These are phyloP conservation scores for Tothia fuscella DNA, from an alignment of 2,329 filamentous ascomycete genomes.

Conservation along the genomic window DNA sequence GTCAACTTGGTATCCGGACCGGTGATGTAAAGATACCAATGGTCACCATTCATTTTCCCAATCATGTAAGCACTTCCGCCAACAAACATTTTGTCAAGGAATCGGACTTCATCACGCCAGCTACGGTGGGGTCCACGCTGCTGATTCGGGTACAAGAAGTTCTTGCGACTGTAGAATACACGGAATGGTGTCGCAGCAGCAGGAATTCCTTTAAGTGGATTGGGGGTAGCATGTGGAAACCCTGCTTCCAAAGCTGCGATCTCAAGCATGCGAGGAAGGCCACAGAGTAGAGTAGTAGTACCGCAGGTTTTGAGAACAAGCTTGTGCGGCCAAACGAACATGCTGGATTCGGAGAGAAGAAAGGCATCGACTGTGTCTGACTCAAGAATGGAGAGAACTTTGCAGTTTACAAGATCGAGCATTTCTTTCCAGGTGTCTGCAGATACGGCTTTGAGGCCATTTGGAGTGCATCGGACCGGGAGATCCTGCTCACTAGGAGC, in stretches of 20 bases:
- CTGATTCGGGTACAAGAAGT: conserved; percentile 89
- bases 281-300: conserved; percentile 84
- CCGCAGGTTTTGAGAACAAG: conserved; percentile 97
- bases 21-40: conserved; percentile 97
- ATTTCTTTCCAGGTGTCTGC: conserved; percentile 86
- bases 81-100: conserved; percentile 80
- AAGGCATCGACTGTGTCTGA: conserved; percentile 95
- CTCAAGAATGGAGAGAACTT: conserved; percentile 86
- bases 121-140: conserved; percentile 90
- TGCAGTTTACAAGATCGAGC: conserved; percentile 97
- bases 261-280: conserved; percentile 80
- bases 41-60: conserved; percentile 98
- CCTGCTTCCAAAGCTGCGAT: conserved; percentile 80
- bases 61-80: conserved; percentile 98
- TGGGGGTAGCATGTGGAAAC: conserved; percentile 70
- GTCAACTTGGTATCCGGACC: conserved; percentile 70
- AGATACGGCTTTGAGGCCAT: conserved; percentile 76
- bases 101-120: conserved; percentile 94
- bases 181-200: conserved; percentile 81
- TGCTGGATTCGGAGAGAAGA: conserved; percentile 94
- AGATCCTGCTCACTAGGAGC: conserved; percentile 64
- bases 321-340: conserved; percentile 99
- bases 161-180: conserved; percentile 98
- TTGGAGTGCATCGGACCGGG: conserved; percentile 55
- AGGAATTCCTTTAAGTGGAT: conserved; percentile 52